Percentiles rank a stretch among this genome's conserved stretches.
Conservation (phyloP, 2,329 filamentous ascomycete genomes). For the Phyllosticta paracitricarpa region DNA sequence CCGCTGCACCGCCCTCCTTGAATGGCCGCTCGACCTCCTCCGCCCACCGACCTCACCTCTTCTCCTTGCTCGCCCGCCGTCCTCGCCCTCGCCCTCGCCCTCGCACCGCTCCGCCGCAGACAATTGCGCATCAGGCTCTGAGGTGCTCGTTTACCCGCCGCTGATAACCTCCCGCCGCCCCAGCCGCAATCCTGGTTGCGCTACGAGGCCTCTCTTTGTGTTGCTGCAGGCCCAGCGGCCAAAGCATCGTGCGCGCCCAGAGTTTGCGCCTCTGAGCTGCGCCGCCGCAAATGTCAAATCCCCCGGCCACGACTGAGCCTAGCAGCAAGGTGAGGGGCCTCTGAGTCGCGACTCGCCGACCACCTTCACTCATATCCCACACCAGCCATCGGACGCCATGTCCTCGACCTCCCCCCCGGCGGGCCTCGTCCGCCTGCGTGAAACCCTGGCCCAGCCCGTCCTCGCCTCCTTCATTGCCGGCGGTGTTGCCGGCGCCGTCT, state of each 20-base stretch:
- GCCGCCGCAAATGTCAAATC: slow-evolving; percentile 9
- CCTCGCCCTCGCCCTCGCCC: neutral
- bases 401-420: slow-evolving; percentile 10
- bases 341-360: slow-evolving; percentile 1
- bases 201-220: neutral
- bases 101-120: neutral
- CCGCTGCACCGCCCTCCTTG: neutral
- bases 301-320: slow-evolving; percentile 2
- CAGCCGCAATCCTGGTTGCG: neutral
- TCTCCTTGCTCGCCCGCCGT: neutral
- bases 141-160: neutral
- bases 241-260: neutral
- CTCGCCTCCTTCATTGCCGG: slow-evolving; percentile 88
- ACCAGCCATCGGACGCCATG: slow-evolving; percentile 8
- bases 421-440: slow-evolving; percentile 13
- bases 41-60: neutral
- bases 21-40: neutral
- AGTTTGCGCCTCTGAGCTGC: neutral
- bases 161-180: neutral
- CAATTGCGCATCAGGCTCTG: neutral
- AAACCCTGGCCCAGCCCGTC: slow-evolving; percentile 64
- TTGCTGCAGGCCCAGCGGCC: neutral
- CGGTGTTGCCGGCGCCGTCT: slow-evolving; percentile 92
- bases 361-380: slow-evolving; percentile 3
- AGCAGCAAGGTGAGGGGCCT: slow-evolving; percentile 4